Evolutionary conservation across 179 eudicot species (phyloP).

Genomic region (Corrigiola litoralis): DNA sequence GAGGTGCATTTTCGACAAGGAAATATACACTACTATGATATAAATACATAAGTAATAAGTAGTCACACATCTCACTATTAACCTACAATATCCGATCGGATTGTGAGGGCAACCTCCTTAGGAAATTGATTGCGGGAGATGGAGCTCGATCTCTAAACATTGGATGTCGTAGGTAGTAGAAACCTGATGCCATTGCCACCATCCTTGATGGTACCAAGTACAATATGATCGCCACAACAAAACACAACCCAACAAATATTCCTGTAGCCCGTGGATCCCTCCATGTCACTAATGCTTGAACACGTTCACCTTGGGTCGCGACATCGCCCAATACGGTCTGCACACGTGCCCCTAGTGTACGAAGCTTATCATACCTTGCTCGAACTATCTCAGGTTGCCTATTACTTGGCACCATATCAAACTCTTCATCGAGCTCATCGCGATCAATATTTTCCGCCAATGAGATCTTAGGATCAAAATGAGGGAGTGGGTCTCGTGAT

Average conservation of each 20-base stretch:
- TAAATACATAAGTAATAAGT: neutral
- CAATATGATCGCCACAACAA: slow-evolving; percentile 62
- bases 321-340: slow-evolving; percentile 70
- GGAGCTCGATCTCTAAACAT: slow-evolving; percentile 86
- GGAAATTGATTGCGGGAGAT: slow-evolving; percentile 75
- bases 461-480: slow-evolving; percentile 69
- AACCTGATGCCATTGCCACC: slow-evolving; percentile 88
- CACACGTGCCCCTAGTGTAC: slow-evolving; percentile 67
- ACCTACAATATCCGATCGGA: slow-evolving; percentile 64
- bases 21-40: too few species aligned
- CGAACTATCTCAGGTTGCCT: slow-evolving; percentile 58
- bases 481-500: slow-evolving; percentile 47
- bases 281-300: slow-evolving; percentile 87
- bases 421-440: slow-evolving; percentile 89
- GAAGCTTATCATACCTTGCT: slow-evolving; percentile 69
- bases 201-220: slow-evolving; percentile 81
- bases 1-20: too few species aligned
- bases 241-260: slow-evolving; percentile 72
- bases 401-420: slow-evolving; percentile 59
- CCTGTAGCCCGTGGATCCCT: slow-evolving; percentile 90
- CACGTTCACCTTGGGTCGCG: slow-evolving; percentile 85
- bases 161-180: slow-evolving; percentile 79
- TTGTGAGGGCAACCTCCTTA: slow-evolving; percentile 74
- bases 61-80: neutral
- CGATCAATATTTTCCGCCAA: slow-evolving; percentile 62